Conservation (phyloP, 73 alveolate genomes). For the Durusdinium trenchii region DNA sequence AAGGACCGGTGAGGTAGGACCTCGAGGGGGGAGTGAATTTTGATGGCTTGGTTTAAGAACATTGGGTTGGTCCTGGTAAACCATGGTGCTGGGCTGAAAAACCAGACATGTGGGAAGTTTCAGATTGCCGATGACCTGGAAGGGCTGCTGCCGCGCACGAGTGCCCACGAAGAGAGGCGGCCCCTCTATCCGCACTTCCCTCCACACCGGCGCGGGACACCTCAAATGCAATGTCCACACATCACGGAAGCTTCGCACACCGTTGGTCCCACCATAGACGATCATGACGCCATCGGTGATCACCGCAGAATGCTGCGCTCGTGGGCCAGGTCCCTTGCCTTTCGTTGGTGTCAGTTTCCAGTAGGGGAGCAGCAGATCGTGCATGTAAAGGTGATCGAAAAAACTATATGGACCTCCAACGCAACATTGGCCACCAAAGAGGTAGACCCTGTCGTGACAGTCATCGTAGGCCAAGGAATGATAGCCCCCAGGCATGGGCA, state of each 20-base stretch:
- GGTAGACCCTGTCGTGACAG: conserved; percentile 22
- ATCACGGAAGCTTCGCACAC: conserved; percentile 29
- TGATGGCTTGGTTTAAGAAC: too few species aligned
- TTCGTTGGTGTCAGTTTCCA: background rate
- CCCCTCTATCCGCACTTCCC: conserved; percentile 36
- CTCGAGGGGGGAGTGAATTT: too few species aligned
- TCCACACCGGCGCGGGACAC: conserved; percentile 26
- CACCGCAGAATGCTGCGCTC: conserved; percentile 45
- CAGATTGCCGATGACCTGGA: too few species aligned
- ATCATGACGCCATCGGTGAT: conserved; percentile 13
- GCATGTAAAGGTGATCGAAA: background rate
- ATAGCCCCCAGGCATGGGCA: conserved; percentile 50
- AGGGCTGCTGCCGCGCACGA: background rate
- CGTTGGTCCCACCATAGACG: conserved; percentile 66
- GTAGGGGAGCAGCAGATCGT: background rate
- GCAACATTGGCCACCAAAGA: conserved; percentile 69
- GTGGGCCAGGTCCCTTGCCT: conserved; percentile 33
- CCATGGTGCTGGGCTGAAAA: too few species aligned
- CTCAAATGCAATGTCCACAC: conserved; percentile 56
- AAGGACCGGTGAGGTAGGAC: conserved; percentile 59
- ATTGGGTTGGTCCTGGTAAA: too few species aligned
- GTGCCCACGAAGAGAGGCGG: conserved; percentile 28
- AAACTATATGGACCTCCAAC: conserved; percentile 14
- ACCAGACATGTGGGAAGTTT: too few species aligned
- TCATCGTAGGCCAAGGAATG: conserved; percentile 64